Evolutionary conservation across 2,329 filamentous ascomycete species (phyloP), one percentile per base, ranked within the genome.

Genomic region (Colletotrichum sidae): DNA sequence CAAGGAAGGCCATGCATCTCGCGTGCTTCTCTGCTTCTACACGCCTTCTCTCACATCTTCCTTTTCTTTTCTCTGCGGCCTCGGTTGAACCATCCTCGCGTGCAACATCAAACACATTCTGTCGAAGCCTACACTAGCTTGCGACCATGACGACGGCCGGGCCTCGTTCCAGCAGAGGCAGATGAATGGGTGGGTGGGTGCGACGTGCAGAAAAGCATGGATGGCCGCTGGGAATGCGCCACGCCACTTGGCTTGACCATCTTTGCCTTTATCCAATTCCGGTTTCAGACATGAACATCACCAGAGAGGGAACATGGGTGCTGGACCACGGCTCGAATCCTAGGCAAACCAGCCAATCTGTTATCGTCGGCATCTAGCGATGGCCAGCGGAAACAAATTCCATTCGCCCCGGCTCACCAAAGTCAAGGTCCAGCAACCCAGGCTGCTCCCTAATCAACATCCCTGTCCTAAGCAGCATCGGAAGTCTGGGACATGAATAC

Each of bases 271-370:
- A 15, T 41, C 47, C 58, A 49, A 41, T 57, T 66, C 52, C 57
- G 58, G 63, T 63, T 63, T 66, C 63, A 66, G 58, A 57, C 52
- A 46, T 63, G 59, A 45, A 45, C n/a, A 49, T 50, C 56, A 58
- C 52, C 57, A 66, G 13, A 37, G 47, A 56, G 53, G 42, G 56
- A 57, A 58, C 50, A 42, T 15, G 12, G 50, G 41, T 50, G 34
- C 33, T 34, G 9, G 45, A 47, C 25, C 35, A 35, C n/a, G 9
- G 37, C 39, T 38, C 35, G 12, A 57, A 46, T 17, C 42, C 13
- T 13, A 13, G 17, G 44, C 17, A 46, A 7, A 44, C 10, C 42
- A 55, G 25, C 57, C 41, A 47, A 53, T 52, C 25, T 46, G 15
- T 15, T 38, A 5, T 41, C 41, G 12, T 25, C 15, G 49, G 8